Conservation (phyloP, 768 basidiomycete species). For the Hygrophorus pudorinus region DNA sequence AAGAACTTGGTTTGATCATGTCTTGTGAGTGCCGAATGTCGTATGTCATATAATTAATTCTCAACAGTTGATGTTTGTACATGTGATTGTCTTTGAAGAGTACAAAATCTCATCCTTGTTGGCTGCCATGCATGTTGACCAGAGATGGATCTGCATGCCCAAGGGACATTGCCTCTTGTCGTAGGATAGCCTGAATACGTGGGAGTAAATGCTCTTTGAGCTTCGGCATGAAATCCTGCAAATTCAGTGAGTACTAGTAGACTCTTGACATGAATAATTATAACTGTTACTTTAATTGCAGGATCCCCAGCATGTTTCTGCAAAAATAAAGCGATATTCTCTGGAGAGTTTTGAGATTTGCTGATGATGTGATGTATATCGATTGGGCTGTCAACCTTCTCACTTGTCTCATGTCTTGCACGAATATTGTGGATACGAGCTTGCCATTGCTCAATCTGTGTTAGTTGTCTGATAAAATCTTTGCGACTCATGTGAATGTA, state of each 20-base stretch:
- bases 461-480: neutral
- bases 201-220: constrained; percentile 18
- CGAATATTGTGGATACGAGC: neutral
- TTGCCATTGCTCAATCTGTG: neutral
- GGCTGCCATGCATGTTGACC: constrained; percentile 1
- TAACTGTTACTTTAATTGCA: constrained; percentile 14
- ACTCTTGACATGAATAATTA: neutral
- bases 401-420: neutral
- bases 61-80: constrained; percentile 13
- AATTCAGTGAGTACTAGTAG: neutral
- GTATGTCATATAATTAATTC: constrained; percentile 24
- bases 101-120: constrained; percentile 1
- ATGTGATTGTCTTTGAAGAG: constrained; percentile 10
- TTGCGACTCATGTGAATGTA: neutral
- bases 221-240: constrained; percentile 18
- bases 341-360: neutral
- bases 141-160: neutral
- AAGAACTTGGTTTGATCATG: constrained; percentile 8
- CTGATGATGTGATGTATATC: constrained; percentile 1
- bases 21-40: constrained; percentile 17
- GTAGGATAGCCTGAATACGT: constrained; percentile 2
- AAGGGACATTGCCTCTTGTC: neutral
- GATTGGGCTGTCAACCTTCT: neutral
- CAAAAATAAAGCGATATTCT: neutral
- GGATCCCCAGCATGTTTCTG: neutral